These are phyloP conservation scores for peach (Prunus persica) DNA, from an alignment of 306 rosid genomes.

Conservation along the genomic window DNA sequence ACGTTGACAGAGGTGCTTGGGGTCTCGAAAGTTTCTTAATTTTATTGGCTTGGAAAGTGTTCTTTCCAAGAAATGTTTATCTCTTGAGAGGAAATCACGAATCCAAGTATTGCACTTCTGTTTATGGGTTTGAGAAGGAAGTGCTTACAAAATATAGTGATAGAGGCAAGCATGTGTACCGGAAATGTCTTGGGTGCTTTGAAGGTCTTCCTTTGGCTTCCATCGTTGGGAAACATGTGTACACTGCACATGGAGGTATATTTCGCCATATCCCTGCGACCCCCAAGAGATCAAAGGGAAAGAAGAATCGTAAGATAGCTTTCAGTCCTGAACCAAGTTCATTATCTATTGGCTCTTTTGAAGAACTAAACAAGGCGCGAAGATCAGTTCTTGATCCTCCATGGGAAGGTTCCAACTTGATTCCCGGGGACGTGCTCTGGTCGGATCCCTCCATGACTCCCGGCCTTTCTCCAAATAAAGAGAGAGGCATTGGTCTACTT, in stretches of 20 bases:
- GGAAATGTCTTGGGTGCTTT: conserved; percentile 91
- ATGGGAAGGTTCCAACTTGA: conserved; percentile 84
- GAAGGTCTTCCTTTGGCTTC: conserved; percentile 91
- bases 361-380: conserved; percentile 67
- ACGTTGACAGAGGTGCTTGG: conserved; percentile 95
- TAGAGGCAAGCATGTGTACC: conserved; percentile 74
- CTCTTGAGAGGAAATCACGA: conserved; percentile 87
- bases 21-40: conserved; percentile 77
- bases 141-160: conserved; percentile 72
- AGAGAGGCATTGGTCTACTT: conserved; percentile 81
- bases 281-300: conserved; percentile 73
- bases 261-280: conserved; percentile 60
- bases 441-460: conserved; percentile 76
- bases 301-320: conserved; percentile 64
- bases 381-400: conserved; percentile 95
- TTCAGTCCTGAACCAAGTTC: conserved; percentile 41
- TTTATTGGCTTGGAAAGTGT: conserved; percentile 76
- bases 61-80: conserved; percentile 56
- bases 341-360: conserved; percentile 65
- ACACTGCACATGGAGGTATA: conserved; percentile 90
- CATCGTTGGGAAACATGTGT: conserved; percentile 65
- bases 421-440: conserved; percentile 95
- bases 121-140: conserved; percentile 85
- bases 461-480: conserved; percentile 81
- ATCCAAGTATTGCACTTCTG: conserved; percentile 89